phyloP scores from a whole-genome alignment of 805 yeast species.

The Myxozyma vanderwaltii region DNA sequence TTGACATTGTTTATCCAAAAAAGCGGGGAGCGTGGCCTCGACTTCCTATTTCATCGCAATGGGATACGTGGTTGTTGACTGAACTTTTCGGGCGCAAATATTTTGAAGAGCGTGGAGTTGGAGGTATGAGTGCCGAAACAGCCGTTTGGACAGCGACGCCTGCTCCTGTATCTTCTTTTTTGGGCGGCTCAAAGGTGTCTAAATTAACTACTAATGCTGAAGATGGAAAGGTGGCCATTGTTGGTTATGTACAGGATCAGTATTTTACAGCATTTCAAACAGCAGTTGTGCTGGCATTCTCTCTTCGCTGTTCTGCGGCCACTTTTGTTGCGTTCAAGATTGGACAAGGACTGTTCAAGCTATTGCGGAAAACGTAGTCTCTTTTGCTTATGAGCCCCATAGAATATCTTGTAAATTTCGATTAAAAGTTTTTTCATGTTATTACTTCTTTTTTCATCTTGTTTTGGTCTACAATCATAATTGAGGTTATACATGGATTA shows the following conservation, averaged over 20 bases:
- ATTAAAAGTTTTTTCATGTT: too few relatives aligned
- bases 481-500: too few relatives aligned
- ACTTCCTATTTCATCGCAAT: constrained; percentile 16
- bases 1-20: constrained; percentile 16
- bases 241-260: constrained; percentile 5
- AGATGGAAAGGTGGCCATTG: background rate
- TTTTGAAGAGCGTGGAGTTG: constrained; percentile 1
- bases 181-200: background rate
- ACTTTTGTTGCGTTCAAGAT: background rate
- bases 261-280: constrained; percentile 4
- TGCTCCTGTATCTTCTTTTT: background rate
- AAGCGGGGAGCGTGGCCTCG: constrained; percentile 5
- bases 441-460: too few relatives aligned
- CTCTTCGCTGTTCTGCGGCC: background rate
- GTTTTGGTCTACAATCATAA: too few relatives aligned
- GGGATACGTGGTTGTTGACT: constrained; percentile 19
- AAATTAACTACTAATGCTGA: background rate
- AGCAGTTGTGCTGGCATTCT: background rate
- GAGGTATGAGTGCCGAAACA: constrained; percentile 5
- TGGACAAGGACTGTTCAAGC: background rate
- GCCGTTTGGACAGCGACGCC: constrained; percentile 8
- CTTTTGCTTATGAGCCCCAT: too few relatives aligned
- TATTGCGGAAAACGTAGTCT: background rate
- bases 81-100: constrained; percentile 13
- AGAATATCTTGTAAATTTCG: too few relatives aligned